Conservation (phyloP, 768 basidiomycete species). For the Tylopilus cervinicoccineus region DNA sequence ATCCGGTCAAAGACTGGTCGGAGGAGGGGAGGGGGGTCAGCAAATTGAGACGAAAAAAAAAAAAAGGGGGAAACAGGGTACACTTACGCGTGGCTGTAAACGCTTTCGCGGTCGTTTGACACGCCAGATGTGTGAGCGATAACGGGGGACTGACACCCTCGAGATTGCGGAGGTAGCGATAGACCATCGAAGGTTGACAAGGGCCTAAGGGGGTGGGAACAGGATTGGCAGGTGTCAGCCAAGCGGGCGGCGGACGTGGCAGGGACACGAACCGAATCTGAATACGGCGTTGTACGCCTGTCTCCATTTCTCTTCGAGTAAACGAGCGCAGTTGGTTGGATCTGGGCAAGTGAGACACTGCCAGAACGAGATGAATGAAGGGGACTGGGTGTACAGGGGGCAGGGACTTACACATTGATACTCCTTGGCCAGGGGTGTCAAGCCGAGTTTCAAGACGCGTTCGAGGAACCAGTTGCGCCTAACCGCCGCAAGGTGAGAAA, state of each 20-base stretch:
- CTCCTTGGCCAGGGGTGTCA: constrained; percentile 86
- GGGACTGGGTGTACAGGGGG: neutral
- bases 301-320: constrained; percentile 91
- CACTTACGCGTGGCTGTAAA: constrained; percentile 78
- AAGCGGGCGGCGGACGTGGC: neutral
- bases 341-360: constrained; percentile 88
- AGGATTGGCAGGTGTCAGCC: neutral
- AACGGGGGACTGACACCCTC: constrained; percentile 90
- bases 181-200: constrained; percentile 89
- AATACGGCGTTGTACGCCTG: constrained; percentile 85
- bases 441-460: constrained; percentile 85
- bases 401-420: constrained; percentile 79
- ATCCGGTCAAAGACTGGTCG: constrained; percentile 80
- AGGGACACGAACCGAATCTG: constrained; percentile 58
- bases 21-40: neutral
- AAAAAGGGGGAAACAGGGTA: neutral
- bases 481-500: neutral
- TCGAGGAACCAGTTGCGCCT: constrained; percentile 94
- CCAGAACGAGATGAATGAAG: constrained; percentile 1
- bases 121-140: constrained; percentile 78
- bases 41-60: neutral
- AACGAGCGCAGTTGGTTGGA: constrained; percentile 66
- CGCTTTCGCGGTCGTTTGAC: constrained; percentile 85
- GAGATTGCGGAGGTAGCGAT: constrained; percentile 84
- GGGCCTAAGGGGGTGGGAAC: constrained; percentile 46